phyloP scores from a whole-genome alignment of 768 basidiomycete genomes.

The Boletus sp. region DNA sequence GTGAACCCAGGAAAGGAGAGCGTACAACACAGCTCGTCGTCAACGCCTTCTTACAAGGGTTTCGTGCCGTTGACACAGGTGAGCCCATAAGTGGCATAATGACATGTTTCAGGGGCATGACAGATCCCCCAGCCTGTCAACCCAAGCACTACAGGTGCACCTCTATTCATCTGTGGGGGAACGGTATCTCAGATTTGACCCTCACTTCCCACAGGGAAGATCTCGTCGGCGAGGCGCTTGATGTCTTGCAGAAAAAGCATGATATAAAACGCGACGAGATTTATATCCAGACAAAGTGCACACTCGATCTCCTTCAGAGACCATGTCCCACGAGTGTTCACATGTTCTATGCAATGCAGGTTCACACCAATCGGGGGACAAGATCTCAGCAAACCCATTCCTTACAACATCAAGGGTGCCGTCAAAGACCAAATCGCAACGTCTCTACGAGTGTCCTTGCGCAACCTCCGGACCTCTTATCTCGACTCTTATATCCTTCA shows the following conservation, averaged over 20 bases:
- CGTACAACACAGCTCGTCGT: constrained; percentile 64
- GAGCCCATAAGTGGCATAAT: constrained; percentile 22
- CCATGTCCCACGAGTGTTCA: neutral
- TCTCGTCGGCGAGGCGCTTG: constrained; percentile 72
- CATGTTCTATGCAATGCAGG: constrained; percentile 34
- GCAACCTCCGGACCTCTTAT: constrained; percentile 67
- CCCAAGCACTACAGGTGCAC: constrained; percentile 67
- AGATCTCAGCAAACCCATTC: constrained; percentile 64
- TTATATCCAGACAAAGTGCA: constrained; percentile 78
- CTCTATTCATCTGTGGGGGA: neutral
- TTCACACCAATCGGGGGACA: constrained; percentile 76
- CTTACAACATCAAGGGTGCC: constrained; percentile 57
- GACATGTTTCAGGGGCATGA: constrained; percentile 15
- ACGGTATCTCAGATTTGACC: neutral
- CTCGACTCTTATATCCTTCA: constrained; percentile 80
- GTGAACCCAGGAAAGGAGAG: constrained; percentile 66
- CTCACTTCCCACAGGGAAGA: constrained; percentile 54
- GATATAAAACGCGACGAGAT: constrained; percentile 65
- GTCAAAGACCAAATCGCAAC: constrained; percentile 57
- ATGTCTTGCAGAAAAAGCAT: constrained; percentile 51
- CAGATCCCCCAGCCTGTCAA: constrained; percentile 49
- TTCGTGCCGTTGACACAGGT: constrained; percentile 84
- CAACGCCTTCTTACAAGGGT: constrained; percentile 70
- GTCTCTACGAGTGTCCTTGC: constrained; percentile 63
- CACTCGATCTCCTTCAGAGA: neutral